phyloP scores from a whole-genome alignment of 2,329 filamentous ascomycete species.

The Aspergillus hortae region DNA sequence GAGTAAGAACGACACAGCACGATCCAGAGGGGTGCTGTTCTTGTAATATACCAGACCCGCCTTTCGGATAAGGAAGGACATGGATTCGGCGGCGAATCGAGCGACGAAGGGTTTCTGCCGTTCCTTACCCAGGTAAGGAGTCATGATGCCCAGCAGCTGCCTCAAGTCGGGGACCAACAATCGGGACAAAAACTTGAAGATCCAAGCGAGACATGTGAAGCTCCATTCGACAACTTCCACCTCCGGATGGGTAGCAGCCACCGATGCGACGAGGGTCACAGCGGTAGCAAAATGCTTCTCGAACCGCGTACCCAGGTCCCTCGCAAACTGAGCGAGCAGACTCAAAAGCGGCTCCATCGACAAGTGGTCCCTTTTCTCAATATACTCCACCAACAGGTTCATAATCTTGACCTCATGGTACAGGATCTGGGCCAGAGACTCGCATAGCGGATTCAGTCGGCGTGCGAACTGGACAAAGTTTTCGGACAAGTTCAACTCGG shows the following conservation, averaged over 20 bases:
- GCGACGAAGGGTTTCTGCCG: constrained; percentile 82
- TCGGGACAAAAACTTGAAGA: constrained; percentile 94
- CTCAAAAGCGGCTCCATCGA: constrained; percentile 82
- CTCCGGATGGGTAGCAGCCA: constrained; percentile 73
- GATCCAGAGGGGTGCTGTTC: constrained; percentile 63
- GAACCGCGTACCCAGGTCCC: constrained; percentile 82
- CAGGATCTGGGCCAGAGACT: constrained; percentile 87
- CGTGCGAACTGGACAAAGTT: constrained; percentile 74
- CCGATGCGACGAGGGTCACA: constrained; percentile 69
- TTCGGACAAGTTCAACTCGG: constrained; percentile 83
- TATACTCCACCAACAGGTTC: constrained; percentile 69
- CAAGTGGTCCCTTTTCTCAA: constrained; percentile 72
- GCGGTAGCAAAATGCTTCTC: constrained; percentile 80
- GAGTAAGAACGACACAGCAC: constrained; percentile 69
- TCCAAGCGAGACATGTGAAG: constrained; percentile 87
- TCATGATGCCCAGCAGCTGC: constrained; percentile 78
- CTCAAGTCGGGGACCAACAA: constrained; percentile 80
- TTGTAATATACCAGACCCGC: constrained; percentile 74
- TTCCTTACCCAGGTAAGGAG: constrained; percentile 77
- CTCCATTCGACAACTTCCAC: constrained; percentile 96
- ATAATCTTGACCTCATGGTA: constrained; percentile 87
- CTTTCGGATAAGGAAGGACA: constrained; percentile 92
- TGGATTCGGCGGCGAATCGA: constrained; percentile 87
- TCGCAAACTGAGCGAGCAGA: constrained; percentile 89
- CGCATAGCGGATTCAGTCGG: constrained; percentile 72